phyloP scores from a whole-genome alignment of 2,329 filamentous ascomycete species.

The Arthrobotrys sinensis region DNA sequence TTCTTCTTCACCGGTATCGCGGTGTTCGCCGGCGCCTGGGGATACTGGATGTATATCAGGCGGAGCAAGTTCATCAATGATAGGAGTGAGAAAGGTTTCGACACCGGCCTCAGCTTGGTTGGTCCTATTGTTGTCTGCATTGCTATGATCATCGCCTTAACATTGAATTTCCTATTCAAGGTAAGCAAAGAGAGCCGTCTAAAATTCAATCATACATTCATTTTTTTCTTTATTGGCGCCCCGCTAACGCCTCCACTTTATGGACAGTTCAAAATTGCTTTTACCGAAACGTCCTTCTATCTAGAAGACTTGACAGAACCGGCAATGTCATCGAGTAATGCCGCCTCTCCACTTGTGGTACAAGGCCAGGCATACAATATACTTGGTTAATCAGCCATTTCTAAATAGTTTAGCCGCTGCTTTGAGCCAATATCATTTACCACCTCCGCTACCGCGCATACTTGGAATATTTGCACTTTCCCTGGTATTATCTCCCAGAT shows the following conservation, averaged over 20 bases:
- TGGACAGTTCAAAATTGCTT: conserved; percentile 49
- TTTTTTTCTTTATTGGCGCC: neutral
- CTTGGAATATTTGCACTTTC: neutral
- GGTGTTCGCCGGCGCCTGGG: conserved; percentile 87
- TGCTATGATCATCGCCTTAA: conserved; percentile 82
- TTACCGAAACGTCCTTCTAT: conserved; percentile 49
- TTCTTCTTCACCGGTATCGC: conserved; percentile 86
- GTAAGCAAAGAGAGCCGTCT: conserved; percentile 69
- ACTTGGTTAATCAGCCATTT: conserved; percentile 29
- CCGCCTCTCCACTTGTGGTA: conserved; percentile 17
- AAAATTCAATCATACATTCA: no score
- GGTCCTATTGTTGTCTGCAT: conserved; percentile 87
- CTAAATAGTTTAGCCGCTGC: neutral
- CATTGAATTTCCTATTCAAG: conserved; percentile 91
- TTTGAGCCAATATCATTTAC: neutral
- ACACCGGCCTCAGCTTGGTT: conserved; percentile 76
- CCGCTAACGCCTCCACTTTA: neutral
- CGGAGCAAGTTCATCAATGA: conserved; percentile 84
- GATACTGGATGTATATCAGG: conserved; percentile 84
- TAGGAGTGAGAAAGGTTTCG: conserved; percentile 92
- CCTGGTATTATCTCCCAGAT: neutral
- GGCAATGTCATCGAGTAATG: conserved; percentile 14
- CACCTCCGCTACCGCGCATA: neutral
- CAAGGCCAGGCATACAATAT: conserved; percentile 56
- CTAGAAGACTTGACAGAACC: conserved; percentile 44